These are phyloP conservation scores for Mortierella sp. DNA, from an alignment of 371 early-diverging fungal genomes.

Conservation along the genomic window DNA sequence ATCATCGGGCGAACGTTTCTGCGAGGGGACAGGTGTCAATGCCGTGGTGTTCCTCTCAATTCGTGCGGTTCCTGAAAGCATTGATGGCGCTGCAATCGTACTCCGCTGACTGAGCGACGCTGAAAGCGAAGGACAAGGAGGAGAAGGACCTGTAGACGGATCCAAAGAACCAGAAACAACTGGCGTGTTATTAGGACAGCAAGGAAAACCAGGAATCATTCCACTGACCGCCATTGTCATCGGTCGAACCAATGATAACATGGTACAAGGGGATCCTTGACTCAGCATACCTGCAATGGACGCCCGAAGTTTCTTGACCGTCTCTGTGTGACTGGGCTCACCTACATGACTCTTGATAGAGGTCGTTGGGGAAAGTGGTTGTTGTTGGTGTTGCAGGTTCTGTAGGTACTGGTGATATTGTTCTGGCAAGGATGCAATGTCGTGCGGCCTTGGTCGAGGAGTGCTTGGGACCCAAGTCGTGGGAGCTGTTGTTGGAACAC, in stretches of 20 bases:
- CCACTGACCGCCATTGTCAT: not conserved
- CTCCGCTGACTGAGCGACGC: not conserved
- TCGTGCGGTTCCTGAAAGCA: not conserved
- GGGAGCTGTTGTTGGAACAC: not conserved
- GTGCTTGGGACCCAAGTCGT: not conserved
- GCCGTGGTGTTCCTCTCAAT: not conserved
- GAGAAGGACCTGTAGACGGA: not conserved
- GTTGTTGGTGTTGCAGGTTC: not conserved
- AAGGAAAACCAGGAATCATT: too few relatives aligned
- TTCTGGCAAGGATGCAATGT: constrained; percentile 1
- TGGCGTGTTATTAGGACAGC: constrained; percentile 10
- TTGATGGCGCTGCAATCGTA: not conserved
- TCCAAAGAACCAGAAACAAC: not conserved
- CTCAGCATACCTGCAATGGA: constrained; percentile 6
- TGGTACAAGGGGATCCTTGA: not conserved
- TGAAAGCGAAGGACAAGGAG: not conserved
- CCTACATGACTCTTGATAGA: not conserved
- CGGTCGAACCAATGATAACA: not conserved
- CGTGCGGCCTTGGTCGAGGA: constrained; percentile 1
- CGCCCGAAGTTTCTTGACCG: constrained; percentile 10
- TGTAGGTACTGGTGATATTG: constrained; percentile 3
- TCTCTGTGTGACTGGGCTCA: not conserved
- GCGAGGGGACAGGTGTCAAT: not conserved
- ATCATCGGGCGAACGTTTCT: not conserved
- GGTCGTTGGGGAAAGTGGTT: not conserved